Percentiles rank a stretch among this genome's conserved stretches.
These are phyloP conservation scores for Anethum foeniculum DNA, from an alignment of 140 eudicot genomes.

Conservation along the genomic window DNA sequence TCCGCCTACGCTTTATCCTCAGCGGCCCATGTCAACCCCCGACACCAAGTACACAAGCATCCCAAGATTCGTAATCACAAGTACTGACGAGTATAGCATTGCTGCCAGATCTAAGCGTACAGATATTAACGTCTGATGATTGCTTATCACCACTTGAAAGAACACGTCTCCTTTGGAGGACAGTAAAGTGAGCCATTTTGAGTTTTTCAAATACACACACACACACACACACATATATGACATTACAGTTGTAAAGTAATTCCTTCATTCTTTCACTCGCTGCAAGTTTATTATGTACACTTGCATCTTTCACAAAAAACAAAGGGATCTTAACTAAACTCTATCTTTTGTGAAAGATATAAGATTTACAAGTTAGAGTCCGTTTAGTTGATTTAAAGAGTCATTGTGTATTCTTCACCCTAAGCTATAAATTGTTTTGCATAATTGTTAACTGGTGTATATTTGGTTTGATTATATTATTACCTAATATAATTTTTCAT, in stretches of 20 bases:
- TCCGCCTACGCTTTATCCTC: constrained; percentile 95
- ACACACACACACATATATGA: neutral
- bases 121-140: constrained; percentile 68
- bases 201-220: neutral
- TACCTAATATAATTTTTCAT: too few relatives aligned
- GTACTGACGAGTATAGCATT: constrained; percentile 38
- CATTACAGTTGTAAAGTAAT: neutral
- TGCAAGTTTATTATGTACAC: neutral
- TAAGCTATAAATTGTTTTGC: too few relatives aligned
- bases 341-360: neutral
- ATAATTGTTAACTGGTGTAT: too few relatives aligned
- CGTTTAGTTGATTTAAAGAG: too few relatives aligned
- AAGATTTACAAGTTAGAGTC: too few relatives aligned
- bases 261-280: neutral
- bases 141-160: neutral
- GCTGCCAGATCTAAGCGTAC: constrained; percentile 67
- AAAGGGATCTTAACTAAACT: neutral
- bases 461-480: too few relatives aligned
- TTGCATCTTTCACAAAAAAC: neutral
- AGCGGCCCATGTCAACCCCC: constrained; percentile 86
- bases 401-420: too few relatives aligned
- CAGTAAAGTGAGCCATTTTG: neutral
- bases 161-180: neutral
- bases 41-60: constrained; percentile 38
- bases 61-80: constrained; percentile 51